Evolutionary conservation across 1,139 yeast species (phyloP).

Genomic region (Diutina rugosa): DNA sequence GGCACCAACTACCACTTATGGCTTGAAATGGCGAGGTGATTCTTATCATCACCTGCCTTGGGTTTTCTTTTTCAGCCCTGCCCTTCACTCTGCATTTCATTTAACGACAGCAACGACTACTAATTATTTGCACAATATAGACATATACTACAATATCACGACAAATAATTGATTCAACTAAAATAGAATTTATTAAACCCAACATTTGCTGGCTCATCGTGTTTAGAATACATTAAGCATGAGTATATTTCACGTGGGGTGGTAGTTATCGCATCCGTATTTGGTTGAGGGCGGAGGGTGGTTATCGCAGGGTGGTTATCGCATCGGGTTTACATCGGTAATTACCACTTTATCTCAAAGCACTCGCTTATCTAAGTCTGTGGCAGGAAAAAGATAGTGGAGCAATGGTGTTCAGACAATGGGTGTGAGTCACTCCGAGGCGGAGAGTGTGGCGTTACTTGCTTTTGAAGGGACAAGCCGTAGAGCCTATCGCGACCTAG

Average conservation of each 20-base stretch:
- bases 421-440: not conserved
- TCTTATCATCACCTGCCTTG: no score
- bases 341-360: no score
- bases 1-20: not conserved
- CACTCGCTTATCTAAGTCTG: no score
- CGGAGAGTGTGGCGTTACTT: not conserved
- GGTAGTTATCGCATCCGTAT: not conserved
- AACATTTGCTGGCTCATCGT: no score
- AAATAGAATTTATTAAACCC: no score
- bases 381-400: not conserved
- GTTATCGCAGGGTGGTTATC: not conserved
- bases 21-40: not conserved
- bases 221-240: not conserved
- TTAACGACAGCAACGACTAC: not conserved
- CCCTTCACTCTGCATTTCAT: not conserved
- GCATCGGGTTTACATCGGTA: not conserved
- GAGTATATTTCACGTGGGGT: not conserved
- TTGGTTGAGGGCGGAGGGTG: no score
- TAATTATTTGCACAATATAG: not conserved
- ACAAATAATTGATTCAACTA: not conserved
- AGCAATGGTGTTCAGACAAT: not conserved
- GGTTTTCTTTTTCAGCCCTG: not conserved
- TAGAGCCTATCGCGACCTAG: not conserved
- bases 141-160: not conserved
- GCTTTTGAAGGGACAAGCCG: not conserved